Base-by-base conservation (phyloP, 179 eudicot genomes). In the Camellia oleifera region DNA sequence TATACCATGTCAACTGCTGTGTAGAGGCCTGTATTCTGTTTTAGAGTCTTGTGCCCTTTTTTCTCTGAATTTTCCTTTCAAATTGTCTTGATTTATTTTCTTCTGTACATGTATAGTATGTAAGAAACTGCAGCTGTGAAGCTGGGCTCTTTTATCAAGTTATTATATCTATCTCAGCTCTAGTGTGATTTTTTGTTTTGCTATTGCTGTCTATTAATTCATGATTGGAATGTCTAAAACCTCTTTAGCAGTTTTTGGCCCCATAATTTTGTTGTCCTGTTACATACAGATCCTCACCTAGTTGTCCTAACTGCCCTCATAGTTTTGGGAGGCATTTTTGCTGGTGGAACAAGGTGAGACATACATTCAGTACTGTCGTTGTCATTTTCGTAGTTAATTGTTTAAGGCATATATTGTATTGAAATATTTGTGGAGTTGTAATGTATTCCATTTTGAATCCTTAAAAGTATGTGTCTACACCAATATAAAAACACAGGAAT, bases 321-420 rank as follows among this genome's bases (percentile, higher is more conserved):
- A 92, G 87, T 79, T 81, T 90, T 74, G 90, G 86, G 17, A 84
- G 99, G 79, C 99, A 97, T 87, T 97, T 97, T 20, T 94, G 99
- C 86, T 96, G 99, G 99, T 96, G 98, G 99, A 94, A 96, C 80
- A 96, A 75, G 89, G 99, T 96, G 74, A 81, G 90, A 80, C 60
- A 45, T 65, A 57, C 32, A 66, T 45, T 66, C 9, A 45, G 42
- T 56, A 11, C 14, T 61, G 74, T 9, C 48, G 12, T 54, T 13
- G 2, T 40, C 63, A 2, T 50, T 77, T 46, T 54, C 40, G 23
- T 32, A n/a, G 42, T 74, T 65, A 76, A 44, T 23, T 83, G 71
- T 60, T 40, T 18, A 9, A 48, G 56, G 57, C 53, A 15, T 42
- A 50, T 48, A 56, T 18, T 15, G 26, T 40, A 62, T 17, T 71